A percentile compares a stretch with the other conserved stretches of the same genome.
These are phyloP conservation scores for Herpetomonas tarakana DNA, from an alignment of 208 protist genomes.

Conservation along the genomic window DNA sequence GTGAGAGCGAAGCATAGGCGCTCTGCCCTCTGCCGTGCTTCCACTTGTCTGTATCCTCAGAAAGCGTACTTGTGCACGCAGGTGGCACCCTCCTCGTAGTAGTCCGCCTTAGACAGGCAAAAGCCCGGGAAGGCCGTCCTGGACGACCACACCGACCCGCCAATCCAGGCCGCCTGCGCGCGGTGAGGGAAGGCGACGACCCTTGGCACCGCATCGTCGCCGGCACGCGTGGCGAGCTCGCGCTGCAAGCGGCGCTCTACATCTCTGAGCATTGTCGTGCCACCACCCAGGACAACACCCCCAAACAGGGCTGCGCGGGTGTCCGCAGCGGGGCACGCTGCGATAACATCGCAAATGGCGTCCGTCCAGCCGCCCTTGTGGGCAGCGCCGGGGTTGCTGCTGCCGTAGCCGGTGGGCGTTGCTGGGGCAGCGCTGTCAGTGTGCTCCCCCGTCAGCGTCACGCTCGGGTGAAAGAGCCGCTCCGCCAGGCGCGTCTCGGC, in stretches of 20 bases:
- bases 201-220: slow-evolving; percentile 27
- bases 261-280: slow-evolving; percentile 83
- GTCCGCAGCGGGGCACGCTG: slow-evolving; percentile 26
- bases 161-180: slow-evolving; percentile 77
- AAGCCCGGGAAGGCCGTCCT: slow-evolving; percentile 57
- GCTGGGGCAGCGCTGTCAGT: slow-evolving; percentile 6
- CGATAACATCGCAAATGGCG: slow-evolving; percentile 49
- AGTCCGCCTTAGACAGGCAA: slow-evolving; percentile 79
- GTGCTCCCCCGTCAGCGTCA: background rate
- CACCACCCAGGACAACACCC: slow-evolving; percentile 94
- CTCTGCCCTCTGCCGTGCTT: slow-evolving; percentile 3
- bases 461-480: slow-evolving; percentile 68
- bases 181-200: slow-evolving; percentile 73
- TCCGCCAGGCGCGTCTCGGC: slow-evolving; percentile 83
- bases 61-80: slow-evolving; percentile 66
- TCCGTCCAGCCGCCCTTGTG: slow-evolving; percentile 40
- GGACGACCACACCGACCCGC: slow-evolving; percentile 81
- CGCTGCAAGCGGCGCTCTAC: slow-evolving; percentile 76
- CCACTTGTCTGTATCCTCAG: slow-evolving; percentile 20
- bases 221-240: slow-evolving; percentile 40
- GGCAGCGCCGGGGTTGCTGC: slow-evolving; percentile 24
- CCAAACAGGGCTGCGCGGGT: slow-evolving; percentile 52
- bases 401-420: slow-evolving; percentile 44
- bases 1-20: too few species aligned
- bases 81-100: slow-evolving; percentile 71